Conservation (phyloP, 164 flowering plant species). For the Aristolochia fimbriata region DNA sequence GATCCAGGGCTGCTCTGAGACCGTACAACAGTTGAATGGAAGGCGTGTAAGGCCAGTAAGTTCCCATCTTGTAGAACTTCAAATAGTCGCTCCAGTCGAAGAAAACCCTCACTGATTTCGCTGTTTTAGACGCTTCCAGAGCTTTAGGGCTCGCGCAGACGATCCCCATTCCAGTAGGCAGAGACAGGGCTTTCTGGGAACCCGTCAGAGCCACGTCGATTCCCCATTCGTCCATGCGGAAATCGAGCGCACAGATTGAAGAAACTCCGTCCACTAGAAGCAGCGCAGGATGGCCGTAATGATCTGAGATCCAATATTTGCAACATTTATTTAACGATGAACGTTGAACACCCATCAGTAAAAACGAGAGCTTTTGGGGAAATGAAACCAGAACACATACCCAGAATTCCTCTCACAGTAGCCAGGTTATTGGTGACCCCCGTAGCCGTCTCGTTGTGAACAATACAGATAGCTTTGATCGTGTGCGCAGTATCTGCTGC, state of each 20-base stretch:
- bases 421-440: slow-evolving; percentile 94
- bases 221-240: slow-evolving; percentile 99
- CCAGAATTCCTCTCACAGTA: slow-evolving; percentile 70
- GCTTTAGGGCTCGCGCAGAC: slow-evolving; percentile 96
- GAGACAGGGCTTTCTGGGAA: slow-evolving; percentile 93
- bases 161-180: slow-evolving; percentile 95
- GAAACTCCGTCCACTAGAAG: slow-evolving; percentile 94
- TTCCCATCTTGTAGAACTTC: slow-evolving; percentile 87
- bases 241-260: slow-evolving; percentile 92
- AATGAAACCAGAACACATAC: slow-evolving; percentile 23
- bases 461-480: slow-evolving; percentile 91
- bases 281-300: slow-evolving; percentile 83
- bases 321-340: too few relatives aligned
- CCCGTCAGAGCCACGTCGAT: slow-evolving; percentile 94
- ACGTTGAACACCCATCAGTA: too few relatives aligned
- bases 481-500: slow-evolving; percentile 75
- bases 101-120: slow-evolving; percentile 84
- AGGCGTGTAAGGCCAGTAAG: slow-evolving; percentile 98
- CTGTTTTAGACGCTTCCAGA: slow-evolving; percentile 76
- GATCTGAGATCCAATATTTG: slow-evolving; percentile 37
- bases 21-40: slow-evolving; percentile 92
- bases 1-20: slow-evolving; percentile 84
- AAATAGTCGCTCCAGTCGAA: slow-evolving; percentile 95
- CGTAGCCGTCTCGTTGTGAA: slow-evolving; percentile 94
- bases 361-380: too few relatives aligned